A percentile compares a stretch with the other conserved stretches of the same genome.
phyloP scores from a whole-genome alignment of 306 rosid genomes.

The Cajanus cajan region DNA sequence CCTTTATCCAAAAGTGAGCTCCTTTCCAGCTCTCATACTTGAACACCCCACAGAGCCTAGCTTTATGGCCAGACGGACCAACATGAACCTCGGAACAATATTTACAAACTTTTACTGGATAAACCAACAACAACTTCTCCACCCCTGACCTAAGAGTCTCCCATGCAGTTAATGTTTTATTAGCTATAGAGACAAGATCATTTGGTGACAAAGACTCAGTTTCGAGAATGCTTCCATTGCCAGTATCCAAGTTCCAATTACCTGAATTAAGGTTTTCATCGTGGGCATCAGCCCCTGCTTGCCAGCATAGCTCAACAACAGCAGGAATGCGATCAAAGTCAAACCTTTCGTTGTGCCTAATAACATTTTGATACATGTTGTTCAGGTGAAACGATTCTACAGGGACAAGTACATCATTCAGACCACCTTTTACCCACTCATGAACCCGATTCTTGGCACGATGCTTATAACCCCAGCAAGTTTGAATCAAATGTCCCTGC shows the following conservation, averaged over 20 bases:
- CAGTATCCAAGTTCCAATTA: conserved; percentile 40
- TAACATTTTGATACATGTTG: conserved; percentile 69
- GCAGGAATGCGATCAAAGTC: conserved; percentile 86
- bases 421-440: conserved; percentile 65
- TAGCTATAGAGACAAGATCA: conserved; percentile 54
- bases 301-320: conserved; percentile 84
- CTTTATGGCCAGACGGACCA: conserved; percentile 89
- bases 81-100: conserved; percentile 83
- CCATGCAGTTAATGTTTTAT: conserved; percentile 67
- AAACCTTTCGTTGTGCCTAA: conserved; percentile 72
- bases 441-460: conserved; percentile 68
- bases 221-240: conserved; percentile 27
- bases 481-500: conserved; percentile 72
- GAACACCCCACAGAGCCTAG: conserved; percentile 80
- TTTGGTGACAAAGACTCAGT: conserved; percentile 38
- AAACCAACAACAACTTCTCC: conserved; percentile 64
- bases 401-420: conserved; percentile 71
- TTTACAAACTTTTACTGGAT: conserved; percentile 84
- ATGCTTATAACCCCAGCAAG: conserved; percentile 65
- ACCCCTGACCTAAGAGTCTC: conserved; percentile 71
- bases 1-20: conserved; percentile 80
- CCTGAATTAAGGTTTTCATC: conserved; percentile 34
- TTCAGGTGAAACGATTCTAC: conserved; percentile 76
- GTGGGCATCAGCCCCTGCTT: conserved; percentile 64
- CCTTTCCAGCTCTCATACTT: conserved; percentile 82